Conservation (phyloP, 768 basidiomycete species). For the Coprinopsis strossmayeri region DNA sequence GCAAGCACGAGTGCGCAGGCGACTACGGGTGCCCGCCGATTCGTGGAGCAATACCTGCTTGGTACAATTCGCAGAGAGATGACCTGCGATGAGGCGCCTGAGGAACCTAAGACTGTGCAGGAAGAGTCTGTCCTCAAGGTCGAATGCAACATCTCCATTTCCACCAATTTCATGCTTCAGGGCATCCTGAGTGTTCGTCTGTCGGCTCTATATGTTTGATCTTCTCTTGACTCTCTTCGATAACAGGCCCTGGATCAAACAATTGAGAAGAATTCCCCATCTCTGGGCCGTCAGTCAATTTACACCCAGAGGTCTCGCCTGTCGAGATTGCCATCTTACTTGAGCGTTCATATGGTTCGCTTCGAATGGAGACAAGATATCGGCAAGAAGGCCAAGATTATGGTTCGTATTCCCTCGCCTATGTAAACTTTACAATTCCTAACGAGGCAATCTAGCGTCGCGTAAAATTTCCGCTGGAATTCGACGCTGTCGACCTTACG, state of each 20-base stretch:
- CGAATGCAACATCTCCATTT: constrained; percentile 84
- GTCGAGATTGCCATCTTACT: constrained; percentile 76
- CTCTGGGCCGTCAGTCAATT: constrained; percentile 70
- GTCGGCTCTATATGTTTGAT: no score
- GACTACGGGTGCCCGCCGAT: constrained; percentile 38
- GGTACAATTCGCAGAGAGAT: constrained; percentile 76
- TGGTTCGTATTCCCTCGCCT: constrained; percentile 49
- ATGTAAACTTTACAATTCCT: background rate
- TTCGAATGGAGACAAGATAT: constrained; percentile 95
- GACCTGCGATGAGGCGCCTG: constrained; percentile 74
- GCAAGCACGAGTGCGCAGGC: constrained; percentile 19
- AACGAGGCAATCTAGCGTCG: constrained; percentile 39
- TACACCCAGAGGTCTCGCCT: constrained; percentile 81
- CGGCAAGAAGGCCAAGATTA: constrained; percentile 90
- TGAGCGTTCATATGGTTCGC: constrained; percentile 92
- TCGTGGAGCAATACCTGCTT: constrained; percentile 77
- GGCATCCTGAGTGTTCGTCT: constrained; percentile 71
- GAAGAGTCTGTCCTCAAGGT: constrained; percentile 80
- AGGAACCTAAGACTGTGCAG: constrained; percentile 60
- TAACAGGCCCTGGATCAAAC: constrained; percentile 77
- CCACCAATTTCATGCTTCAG: constrained; percentile 83
- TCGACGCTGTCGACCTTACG: constrained; percentile 77
- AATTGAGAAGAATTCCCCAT: constrained; percentile 78
- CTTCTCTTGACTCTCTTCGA: no score
- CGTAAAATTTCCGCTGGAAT: constrained; percentile 89